Evolutionary conservation across 2,329 filamentous ascomycete species (phyloP), one percentile per base, ranked within the genome.

Genomic region (Aspergillus caelatus): DNA sequence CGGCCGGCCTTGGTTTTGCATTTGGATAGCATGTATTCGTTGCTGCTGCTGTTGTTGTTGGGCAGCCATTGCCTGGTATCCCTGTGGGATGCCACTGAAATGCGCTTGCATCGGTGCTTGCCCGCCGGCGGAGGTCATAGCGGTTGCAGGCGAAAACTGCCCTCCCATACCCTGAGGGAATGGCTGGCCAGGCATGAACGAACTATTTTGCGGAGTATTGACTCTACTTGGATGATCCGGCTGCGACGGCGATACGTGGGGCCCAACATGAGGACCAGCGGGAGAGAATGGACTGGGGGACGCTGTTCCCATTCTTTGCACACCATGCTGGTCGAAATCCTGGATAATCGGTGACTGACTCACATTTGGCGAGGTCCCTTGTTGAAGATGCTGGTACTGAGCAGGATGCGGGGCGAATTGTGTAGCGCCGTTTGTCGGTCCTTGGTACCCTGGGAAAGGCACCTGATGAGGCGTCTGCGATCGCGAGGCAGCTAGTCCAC

Each of bases 331-430:
- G 63, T 82, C 80, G 61, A 88, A 89, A 60, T 88, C 85, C 74
- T 96, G 94, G 66, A 97, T 93, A 66, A 96, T 94, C 32, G 95
- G 95, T 8, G 95, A 98, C 12, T 94, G 94, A 45, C 93, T 97
- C 65, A 92, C 91, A 77, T 93, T 95, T 57, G 88, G 86, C 4
- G 93, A 93, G 58, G 90, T 89, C 72, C 91, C 90, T 68, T 91
- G 88, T 73, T 93, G 91, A 61, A 96, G 85, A 80, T 97, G 94
- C 66, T 92, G 88, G 75, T 94, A 96, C 61, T 88, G 88, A 64
- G 85, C 88, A 21, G 88, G 88, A 73, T 90, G 89, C 57, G 77
- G 75, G 45, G 79, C 71, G 58, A 88, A 85, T 68, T 86, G 86
- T 74, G 86, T 87, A 72, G 85, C 86, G 56, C 84, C 83, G 77